Conservation (phyloP, 345 rosid species). For the Diplotaxis tenuifolia region DNA sequence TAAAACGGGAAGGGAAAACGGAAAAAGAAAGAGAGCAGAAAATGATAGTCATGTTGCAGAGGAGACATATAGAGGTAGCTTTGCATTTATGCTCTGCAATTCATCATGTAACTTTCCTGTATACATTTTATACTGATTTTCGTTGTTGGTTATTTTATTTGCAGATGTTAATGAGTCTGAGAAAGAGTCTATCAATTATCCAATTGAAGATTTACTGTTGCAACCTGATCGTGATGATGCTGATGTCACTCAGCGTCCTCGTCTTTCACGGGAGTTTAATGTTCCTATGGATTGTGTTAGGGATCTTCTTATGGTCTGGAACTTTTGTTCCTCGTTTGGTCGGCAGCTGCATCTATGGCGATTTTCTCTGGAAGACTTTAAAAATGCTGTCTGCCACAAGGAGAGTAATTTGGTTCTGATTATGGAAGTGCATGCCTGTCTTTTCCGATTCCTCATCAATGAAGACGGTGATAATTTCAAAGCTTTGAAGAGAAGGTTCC, state of each 20-base stretch:
- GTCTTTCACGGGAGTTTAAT: constrained; percentile 75
- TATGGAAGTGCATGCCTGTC: constrained; percentile 78
- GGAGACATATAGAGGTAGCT: constrained; percentile 34
- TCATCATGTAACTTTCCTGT: neutral
- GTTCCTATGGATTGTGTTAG: constrained; percentile 74
- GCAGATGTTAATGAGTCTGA: constrained; percentile 46
- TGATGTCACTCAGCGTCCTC: constrained; percentile 36
- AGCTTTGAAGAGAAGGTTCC: constrained; percentile 47
- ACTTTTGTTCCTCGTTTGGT: constrained; percentile 83
- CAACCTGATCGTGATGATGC: constrained; percentile 70
- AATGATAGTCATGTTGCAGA: constrained; percentile 43
- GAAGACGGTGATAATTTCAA: constrained; percentile 46
- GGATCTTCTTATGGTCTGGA: constrained; percentile 95
- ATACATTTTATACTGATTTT: constrained; percentile 9
- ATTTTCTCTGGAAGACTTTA: constrained; percentile 88
- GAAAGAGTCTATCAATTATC: constrained; percentile 64
- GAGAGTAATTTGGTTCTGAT: constrained; percentile 76
- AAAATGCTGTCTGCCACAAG: constrained; percentile 86
- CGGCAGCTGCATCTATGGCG: constrained; percentile 67
- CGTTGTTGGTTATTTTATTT: constrained; percentile 27
- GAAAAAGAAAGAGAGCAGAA: constrained; percentile 61
- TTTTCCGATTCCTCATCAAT: constrained; percentile 63
- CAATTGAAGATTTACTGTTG: constrained; percentile 86
- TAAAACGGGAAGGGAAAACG: constrained; percentile 45
- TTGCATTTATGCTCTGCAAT: constrained; percentile 15